Evolutionary conservation across 2,329 filamentous ascomycete species (phyloP), one percentile per base, ranked within the genome.

Genomic region (Nemania sp.): DNA sequence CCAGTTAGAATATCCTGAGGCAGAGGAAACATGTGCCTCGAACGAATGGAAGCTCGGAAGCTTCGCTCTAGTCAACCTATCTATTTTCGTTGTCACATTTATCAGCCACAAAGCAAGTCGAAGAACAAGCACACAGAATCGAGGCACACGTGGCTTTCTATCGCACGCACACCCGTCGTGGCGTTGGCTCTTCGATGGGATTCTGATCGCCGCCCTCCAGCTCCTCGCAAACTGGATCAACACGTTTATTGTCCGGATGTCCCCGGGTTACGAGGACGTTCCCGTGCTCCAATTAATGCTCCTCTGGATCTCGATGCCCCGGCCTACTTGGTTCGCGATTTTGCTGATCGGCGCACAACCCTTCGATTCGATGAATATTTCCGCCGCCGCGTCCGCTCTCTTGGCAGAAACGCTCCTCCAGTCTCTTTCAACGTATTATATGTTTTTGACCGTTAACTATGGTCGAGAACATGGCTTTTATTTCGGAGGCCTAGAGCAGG

Each of bases 21-120:
- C 4, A 58, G 43, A n/a, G 25, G 46, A 25, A 42, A 37, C 25
- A 40, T 51, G 48, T 52, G 40, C 17, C 48, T 52, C 55, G 47
- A 45, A 58, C 47, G 47, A 45, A 40, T 58, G 55, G 55, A 58
- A 58, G 34, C 39, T 58, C 48, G 17, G 55, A 46, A 58, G 55
- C 55, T 21, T 58, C 25, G 55, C 48, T 46, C 48, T 58, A 5
- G 13, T 52, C 10, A 58, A 58, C 32, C 1, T 58, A 32, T 20
- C 48, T 52, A 39, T 48, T 58, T n/a, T 58, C 20, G 2, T 58
- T 37, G 55, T 48, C 32, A 39, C 42, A 51, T 58, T 46, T 51
- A 7, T 58, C 32, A 37, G 29, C 40, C 48, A 29, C 4, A 29
- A 7, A 29, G 7, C 25, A 29, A 29, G 25, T 7, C 25, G 17